Evolutionary conservation across 2,329 filamentous ascomycete genomes (phyloP).

Genomic region (Pseudogymnoascus sp.): DNA sequence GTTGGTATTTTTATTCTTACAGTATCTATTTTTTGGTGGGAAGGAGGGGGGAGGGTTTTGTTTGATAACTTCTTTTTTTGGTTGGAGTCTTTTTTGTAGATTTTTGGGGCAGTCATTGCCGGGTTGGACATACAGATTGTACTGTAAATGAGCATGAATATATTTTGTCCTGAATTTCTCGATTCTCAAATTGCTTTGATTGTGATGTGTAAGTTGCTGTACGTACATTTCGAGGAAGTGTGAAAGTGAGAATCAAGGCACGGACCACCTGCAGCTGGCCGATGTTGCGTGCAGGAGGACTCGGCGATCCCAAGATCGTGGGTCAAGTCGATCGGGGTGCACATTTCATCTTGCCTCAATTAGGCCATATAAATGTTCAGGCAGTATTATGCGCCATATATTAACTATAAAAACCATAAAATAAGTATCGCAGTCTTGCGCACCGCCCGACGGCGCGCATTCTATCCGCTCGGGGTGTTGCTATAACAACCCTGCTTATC

Average conservation of each 20-base stretch:
- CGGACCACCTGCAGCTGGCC: not conserved
- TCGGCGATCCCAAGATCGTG: not conserved
- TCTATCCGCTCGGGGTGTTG: not conserved
- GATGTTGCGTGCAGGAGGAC: not conserved
- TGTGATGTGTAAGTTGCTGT: not conserved
- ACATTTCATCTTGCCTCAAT: not conserved
- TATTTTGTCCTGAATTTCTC: not conserved
- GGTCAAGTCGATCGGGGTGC: not conserved
- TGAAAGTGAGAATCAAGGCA: not conserved
- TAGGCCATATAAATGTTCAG: not conserved
- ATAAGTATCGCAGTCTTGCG: not conserved
- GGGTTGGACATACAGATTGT: not conserved
- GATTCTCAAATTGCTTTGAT: not conserved
- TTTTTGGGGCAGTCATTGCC: not conserved
- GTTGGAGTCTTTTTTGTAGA: not conserved
- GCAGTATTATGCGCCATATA: not conserved
- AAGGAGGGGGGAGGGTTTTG: not conserved
- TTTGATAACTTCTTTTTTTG: not conserved
- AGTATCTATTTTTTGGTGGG: not conserved
- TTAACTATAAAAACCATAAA: not conserved
- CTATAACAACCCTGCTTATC: not conserved
- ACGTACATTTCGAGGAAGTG: not conserved
- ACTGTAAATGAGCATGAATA: not conserved
- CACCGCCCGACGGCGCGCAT: not conserved
- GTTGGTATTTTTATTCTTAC: not conserved